These are phyloP conservation scores for Saturnispora quitensis DNA, from an alignment of 805 yeast genomes.

Conservation along the genomic window DNA sequence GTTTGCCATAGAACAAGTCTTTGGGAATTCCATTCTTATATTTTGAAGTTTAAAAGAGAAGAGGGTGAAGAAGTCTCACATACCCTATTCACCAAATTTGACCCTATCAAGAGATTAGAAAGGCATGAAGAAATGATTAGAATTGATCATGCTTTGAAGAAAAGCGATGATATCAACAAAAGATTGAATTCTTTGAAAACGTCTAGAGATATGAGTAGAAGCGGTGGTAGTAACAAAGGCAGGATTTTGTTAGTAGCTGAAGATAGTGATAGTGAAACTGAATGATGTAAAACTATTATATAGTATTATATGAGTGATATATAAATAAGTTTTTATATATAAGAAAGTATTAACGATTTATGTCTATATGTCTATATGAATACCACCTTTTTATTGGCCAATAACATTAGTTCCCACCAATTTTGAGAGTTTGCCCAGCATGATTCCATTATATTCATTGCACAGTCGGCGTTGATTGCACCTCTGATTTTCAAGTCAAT, in stretches of 20 bases:
- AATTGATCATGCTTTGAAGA: conserved; percentile 63
- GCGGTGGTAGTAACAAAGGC: conserved; percentile 6
- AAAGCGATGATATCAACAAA: conserved; percentile 56
- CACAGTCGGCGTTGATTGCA: conserved; percentile 25
- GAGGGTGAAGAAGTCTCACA: conserved; percentile 12
- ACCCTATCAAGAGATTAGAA: conserved; percentile 62
- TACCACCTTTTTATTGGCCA: conserved; percentile 35
- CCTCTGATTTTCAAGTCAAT: conserved; percentile 34
- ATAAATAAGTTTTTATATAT: neutral
- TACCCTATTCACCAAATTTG: conserved; percentile 41
- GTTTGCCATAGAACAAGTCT: conserved; percentile 89
- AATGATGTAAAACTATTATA: neutral
- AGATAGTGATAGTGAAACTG: conserved; percentile 7
- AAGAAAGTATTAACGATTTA: neutral
- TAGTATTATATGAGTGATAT: neutral
- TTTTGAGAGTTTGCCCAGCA: conserved; percentile 47
- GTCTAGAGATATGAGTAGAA: conserved; percentile 9
- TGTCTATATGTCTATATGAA: conserved; percentile 33
- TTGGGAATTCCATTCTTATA: conserved; percentile 83
- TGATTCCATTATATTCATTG: conserved; percentile 34
- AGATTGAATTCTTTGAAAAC: conserved; percentile 52
- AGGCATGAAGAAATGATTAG: conserved; percentile 71
- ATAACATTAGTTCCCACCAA: conserved; percentile 41
- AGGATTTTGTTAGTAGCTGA: conserved; percentile 21
- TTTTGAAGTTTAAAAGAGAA: conserved; percentile 50